phyloP scores from a whole-genome alignment of 495 filamentous ascomycete species.

The Aspergillus carlsbadensis region DNA sequence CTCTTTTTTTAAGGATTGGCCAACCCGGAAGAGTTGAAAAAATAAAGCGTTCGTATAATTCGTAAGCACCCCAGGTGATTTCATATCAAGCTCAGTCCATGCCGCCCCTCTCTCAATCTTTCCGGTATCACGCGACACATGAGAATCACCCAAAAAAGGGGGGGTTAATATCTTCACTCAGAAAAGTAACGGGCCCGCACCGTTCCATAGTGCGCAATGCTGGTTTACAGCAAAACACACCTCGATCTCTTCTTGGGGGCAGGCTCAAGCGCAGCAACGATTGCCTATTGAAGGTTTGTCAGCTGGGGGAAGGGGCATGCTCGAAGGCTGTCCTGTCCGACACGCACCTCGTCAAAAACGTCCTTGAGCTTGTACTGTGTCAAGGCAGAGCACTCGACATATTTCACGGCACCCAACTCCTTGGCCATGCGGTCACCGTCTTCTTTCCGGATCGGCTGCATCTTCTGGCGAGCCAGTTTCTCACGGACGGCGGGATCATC shows the following conservation, averaged over 20 bases:
- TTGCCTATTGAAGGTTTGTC: constrained; percentile 57
- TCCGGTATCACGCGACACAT: constrained; percentile 23
- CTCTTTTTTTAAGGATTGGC: background rate
- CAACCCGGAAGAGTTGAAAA: constrained; percentile 14
- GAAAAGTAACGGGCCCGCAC: constrained; percentile 25
- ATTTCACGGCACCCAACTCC: constrained; percentile 94
- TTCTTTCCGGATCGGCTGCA: constrained; percentile 85
- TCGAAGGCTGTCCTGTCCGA: constrained; percentile 6
- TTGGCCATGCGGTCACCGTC: constrained; percentile 96
- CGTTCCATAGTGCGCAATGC: constrained; percentile 11
- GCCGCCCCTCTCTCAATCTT: constrained; percentile 7
- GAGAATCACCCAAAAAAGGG: constrained; percentile 9
- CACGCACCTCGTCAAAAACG: constrained; percentile 93
- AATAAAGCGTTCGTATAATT: constrained; percentile 21
- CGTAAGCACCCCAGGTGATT: constrained; percentile 11
- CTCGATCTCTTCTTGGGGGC: constrained; percentile 66
- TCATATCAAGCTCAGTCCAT: constrained; percentile 15
- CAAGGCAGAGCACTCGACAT: constrained; percentile 96
- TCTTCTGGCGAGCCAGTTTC: constrained; percentile 92
- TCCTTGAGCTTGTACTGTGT: constrained; percentile 99
- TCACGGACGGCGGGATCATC: constrained; percentile 86
- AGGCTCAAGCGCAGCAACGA: constrained; percentile 87
- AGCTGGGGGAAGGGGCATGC: background rate
- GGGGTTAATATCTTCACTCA: background rate
- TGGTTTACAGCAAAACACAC: constrained; percentile 43